phyloP scores from a whole-genome alignment of 1,284 basidiomycete species.

The Boletus semigastroideus region DNA sequence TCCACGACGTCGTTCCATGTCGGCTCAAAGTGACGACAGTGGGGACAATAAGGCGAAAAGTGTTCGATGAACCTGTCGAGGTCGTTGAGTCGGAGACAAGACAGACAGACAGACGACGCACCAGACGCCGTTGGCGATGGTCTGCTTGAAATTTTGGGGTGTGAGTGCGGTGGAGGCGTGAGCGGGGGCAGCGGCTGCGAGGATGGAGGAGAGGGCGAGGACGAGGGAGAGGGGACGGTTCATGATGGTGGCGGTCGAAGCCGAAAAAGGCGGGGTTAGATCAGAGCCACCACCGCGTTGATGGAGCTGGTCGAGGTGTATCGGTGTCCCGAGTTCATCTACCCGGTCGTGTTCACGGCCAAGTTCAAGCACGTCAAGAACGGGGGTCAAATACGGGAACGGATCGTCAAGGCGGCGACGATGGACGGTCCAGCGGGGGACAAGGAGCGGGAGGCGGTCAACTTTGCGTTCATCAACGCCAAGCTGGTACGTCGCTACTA shows the following conservation, averaged over 20 bases:
- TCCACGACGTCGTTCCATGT: conserved; percentile 77
- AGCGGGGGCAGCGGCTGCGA: conserved; percentile 40
- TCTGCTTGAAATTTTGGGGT: conserved; percentile 62
- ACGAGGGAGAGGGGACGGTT: not conserved
- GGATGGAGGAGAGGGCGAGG: conserved; percentile 34
- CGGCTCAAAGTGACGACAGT: conserved; percentile 77
- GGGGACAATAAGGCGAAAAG: conserved; percentile 79
- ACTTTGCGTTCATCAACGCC: conserved; percentile 89
- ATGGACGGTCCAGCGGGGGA: conserved; percentile 62
- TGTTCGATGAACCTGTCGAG: conserved; percentile 63
- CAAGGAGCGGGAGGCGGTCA: conserved; percentile 67
- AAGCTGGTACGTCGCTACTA: conserved; percentile 42
- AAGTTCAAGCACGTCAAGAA: conserved; percentile 72
- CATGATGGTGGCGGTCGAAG: not conserved
- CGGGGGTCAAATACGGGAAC: conserved; percentile 54
- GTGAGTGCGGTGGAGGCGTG: conserved; percentile 45
- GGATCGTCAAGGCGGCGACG: conserved; percentile 70
- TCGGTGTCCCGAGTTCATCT: conserved; percentile 51
- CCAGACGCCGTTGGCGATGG: conserved; percentile 68
- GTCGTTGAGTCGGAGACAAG: not conserved
- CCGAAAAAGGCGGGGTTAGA: conserved; percentile 6
- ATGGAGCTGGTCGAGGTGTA: conserved; percentile 52
- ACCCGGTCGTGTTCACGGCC: conserved; percentile 57
- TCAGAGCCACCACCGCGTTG: not conserved
- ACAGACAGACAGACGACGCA: conserved; percentile 29